Conservation (phyloP, 768 basidiomycete genomes). For the Rhodotorula paludigena region DNA sequence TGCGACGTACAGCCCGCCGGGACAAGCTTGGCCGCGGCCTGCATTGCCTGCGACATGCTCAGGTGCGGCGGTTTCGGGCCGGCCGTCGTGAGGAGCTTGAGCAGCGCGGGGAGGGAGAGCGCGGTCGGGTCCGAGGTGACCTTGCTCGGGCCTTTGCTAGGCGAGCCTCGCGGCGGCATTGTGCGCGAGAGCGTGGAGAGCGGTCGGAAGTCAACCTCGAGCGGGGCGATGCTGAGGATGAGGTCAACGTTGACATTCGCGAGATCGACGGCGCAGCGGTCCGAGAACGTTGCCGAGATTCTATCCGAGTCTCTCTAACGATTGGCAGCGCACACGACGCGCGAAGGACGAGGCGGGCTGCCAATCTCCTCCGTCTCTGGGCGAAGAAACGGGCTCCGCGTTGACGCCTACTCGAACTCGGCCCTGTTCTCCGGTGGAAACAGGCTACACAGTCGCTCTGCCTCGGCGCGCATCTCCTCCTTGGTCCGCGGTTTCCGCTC, state of each 20-base stretch:
- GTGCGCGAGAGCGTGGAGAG: neutral
- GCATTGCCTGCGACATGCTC: slow-evolving; percentile 61
- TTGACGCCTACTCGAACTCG: slow-evolving; percentile 12
- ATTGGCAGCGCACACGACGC: no score
- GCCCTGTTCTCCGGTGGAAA: slow-evolving; percentile 47
- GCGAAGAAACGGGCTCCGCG: neutral
- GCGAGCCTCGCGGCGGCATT: neutral
- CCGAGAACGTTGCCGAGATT: neutral
- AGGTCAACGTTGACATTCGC: neutral
- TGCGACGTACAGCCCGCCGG: slow-evolving; percentile 53
- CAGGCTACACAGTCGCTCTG: slow-evolving; percentile 61
- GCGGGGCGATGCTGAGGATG: neutral
- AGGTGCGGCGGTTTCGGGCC: slow-evolving; percentile 12
- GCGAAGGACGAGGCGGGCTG: no score
- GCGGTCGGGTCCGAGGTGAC: slow-evolving; percentile 45
- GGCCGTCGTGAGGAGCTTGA: slow-evolving; percentile 61
- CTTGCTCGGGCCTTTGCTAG: slow-evolving; percentile 1
- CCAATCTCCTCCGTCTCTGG: no score
- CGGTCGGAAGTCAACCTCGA: neutral
- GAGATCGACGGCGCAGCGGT: neutral
- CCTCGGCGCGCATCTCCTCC: slow-evolving; percentile 77
- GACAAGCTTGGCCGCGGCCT: slow-evolving; percentile 58
- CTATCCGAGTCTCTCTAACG: neutral
- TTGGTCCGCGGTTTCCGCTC: slow-evolving; percentile 58
- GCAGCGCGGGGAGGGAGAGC: slow-evolving; percentile 61